A percentile compares a stretch with the other conserved stretches of the same genome.
Conservation (phyloP, 495 filamentous ascomycete species). For the Filosporella fistucella region DNA sequence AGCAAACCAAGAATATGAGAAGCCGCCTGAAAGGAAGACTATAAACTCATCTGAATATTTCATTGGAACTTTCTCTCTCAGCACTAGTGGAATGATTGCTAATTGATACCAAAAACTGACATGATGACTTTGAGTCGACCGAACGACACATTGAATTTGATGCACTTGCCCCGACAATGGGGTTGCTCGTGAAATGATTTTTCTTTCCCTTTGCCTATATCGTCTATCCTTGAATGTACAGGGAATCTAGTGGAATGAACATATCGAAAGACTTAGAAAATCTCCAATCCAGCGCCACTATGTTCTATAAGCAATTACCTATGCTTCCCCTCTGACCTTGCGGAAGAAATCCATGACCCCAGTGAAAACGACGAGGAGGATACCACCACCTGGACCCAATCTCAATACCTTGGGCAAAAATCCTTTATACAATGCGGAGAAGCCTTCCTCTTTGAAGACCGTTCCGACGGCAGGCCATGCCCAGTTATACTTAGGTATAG, state of each 20-base stretch:
- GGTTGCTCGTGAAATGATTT: too few relatives aligned
- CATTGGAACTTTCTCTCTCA: too few relatives aligned
- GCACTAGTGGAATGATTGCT: too few relatives aligned
- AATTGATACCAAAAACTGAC: too few relatives aligned
- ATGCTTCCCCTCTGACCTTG: conserved; percentile 26
- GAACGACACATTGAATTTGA: too few relatives aligned
- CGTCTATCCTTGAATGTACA: conserved; percentile 5
- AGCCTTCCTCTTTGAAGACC: conserved; percentile 91
- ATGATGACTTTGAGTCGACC: too few relatives aligned
- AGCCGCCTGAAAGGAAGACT: too few relatives aligned
- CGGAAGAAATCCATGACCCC: conserved; percentile 88
- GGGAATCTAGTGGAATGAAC: background rate
- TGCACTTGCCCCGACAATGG: too few relatives aligned
- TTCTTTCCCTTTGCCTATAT: too few relatives aligned
- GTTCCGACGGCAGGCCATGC: conserved; percentile 80
- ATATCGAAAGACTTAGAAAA: background rate
- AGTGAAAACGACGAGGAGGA: conserved; percentile 88
- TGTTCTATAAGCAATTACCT: background rate
- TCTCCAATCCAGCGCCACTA: background rate
- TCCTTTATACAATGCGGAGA: conserved; percentile 90
- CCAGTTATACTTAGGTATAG: conserved; percentile 94
- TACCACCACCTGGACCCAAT: conserved; percentile 85
- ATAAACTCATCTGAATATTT: too few relatives aligned
- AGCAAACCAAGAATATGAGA: too few relatives aligned
- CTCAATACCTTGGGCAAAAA: conserved; percentile 93